Percentiles rank a stretch among this genome's conserved stretches.
Conservation (phyloP, 192 early-diverging fungal genomes). For the Coemansia sp. region DNA sequence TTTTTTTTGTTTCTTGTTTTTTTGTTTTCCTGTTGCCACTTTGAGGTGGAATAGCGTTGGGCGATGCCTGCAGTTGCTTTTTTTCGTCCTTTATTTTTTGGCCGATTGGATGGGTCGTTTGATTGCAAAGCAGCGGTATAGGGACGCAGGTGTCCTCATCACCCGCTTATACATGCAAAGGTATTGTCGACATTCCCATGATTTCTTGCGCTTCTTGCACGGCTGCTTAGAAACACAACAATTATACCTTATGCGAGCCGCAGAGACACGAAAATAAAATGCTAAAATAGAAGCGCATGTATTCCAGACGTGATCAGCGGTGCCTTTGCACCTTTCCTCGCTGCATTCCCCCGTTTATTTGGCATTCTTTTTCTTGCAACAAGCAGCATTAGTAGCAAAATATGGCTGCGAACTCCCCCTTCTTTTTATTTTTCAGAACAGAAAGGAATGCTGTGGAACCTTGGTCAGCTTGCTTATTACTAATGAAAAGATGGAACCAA, state of each 20-base stretch:
- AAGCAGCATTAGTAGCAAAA: no score
- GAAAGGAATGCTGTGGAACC: not conserved
- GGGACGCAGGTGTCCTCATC: no score
- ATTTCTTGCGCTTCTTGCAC: not conserved
- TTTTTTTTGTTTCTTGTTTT: not conserved
- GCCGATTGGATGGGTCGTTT: not conserved
- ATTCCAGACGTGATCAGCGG: not conserved
- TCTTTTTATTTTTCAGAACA: no score
- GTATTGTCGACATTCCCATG: conserved; percentile 1
- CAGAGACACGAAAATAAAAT: not conserved
- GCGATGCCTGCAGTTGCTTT: not conserved
- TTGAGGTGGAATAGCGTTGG: not conserved
- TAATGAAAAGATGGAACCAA: not conserved
- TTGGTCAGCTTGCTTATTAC: not conserved
- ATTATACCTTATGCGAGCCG: not conserved
- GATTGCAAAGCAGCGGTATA: no score
- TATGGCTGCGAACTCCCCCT: no score
- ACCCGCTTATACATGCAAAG: not conserved
- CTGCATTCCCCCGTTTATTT: not conserved
- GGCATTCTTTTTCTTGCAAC: no score
- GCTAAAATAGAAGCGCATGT: not conserved
- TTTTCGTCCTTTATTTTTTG: not conserved
- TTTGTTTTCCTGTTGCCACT: not conserved
- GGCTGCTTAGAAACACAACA: not conserved
- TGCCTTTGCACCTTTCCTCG: not conserved